Evolutionary conservation across 2,329 filamentous ascomycete species (phyloP).

Genomic region (Aspergillus alliaceus): DNA sequence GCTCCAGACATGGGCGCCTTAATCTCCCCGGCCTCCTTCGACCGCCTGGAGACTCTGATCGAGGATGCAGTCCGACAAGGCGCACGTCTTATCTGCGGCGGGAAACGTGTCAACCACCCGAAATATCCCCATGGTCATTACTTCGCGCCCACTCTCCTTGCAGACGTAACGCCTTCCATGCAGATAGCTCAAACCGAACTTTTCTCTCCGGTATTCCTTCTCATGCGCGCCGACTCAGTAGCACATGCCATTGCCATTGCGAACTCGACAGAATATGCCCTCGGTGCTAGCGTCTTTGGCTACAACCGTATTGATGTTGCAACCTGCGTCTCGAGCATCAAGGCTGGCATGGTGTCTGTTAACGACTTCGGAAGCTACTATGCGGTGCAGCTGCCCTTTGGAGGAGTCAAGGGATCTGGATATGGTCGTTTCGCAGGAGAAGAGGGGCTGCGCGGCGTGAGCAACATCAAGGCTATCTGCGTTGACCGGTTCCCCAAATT

Average conservation of each 20-base stretch:
- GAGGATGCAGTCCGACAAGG: constrained; percentile 74
- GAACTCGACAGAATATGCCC: constrained; percentile 80
- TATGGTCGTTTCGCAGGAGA: constrained; percentile 92
- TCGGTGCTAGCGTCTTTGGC: constrained; percentile 88
- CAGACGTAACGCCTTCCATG: constrained; percentile 86
- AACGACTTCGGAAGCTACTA: constrained; percentile 97
- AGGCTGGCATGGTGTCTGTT: constrained; percentile 86
- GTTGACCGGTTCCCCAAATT: constrained; percentile 63
- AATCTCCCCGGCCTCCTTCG: constrained; percentile 77
- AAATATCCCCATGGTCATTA: constrained; percentile 79
- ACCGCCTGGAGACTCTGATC: constrained; percentile 73
- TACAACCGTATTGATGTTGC: constrained; percentile 62
- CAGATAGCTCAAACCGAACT: constrained; percentile 84
- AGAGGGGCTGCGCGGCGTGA: constrained; percentile 80
- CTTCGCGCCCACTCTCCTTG: constrained; percentile 86
- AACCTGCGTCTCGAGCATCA: constrained; percentile 66
- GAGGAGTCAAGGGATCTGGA: constrained; percentile 82
- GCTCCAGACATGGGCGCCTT: constrained; percentile 78
- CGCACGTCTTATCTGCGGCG: constrained; percentile 78
- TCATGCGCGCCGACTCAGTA: constrained; percentile 72
- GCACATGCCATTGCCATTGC: constrained; percentile 72
- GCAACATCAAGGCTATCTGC: constrained; percentile 85
- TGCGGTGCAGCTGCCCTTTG: constrained; percentile 91
- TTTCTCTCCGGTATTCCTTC: constrained; percentile 85
- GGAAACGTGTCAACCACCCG: constrained; percentile 70